phyloP scores from a whole-genome alignment of 1,284 basidiomycete genomes.

The Rhodotorula sp. region DNA sequence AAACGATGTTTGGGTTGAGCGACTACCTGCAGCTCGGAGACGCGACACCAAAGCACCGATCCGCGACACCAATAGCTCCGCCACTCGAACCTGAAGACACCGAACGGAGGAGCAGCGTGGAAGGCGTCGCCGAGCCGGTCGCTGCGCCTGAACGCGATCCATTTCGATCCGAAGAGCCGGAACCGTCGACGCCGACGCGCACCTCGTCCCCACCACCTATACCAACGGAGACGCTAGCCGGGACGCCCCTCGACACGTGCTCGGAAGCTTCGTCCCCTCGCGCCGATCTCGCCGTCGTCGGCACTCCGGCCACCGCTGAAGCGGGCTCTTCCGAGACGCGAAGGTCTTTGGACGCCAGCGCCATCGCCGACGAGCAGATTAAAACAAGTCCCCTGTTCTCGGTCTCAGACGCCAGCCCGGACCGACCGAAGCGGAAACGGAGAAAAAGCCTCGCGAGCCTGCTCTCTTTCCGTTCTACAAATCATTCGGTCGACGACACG shows the following conservation, averaged over 20 bases:
- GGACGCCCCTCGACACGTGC: too few species aligned
- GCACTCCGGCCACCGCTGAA: too few species aligned
- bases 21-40: conserved; percentile 15
- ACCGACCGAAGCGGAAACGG: conserved; percentile 14
- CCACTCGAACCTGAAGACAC: too few species aligned
- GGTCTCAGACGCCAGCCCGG: conserved; percentile 5
- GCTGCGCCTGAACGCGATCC: neutral
- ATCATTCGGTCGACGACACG: neutral
- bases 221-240: too few species aligned
- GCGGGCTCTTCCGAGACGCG: neutral
- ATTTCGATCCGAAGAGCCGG: neutral
- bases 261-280: too few species aligned
- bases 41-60: neutral
- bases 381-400: conserved; percentile 7
- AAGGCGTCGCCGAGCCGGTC: neutral
- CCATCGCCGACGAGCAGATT: neutral
- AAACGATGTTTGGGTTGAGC: conserved; percentile 35
- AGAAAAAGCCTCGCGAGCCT: conserved; percentile 24
- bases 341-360: conserved; percentile 3
- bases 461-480: conserved; percentile 14
- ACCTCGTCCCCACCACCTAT: neutral
- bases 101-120: neutral
- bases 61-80: neutral
- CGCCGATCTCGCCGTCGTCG: too few species aligned
- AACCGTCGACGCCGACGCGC: neutral